Conservation (phyloP, 108 stramenopile genomes). For the Nannochloropsis gaditana region DNA sequence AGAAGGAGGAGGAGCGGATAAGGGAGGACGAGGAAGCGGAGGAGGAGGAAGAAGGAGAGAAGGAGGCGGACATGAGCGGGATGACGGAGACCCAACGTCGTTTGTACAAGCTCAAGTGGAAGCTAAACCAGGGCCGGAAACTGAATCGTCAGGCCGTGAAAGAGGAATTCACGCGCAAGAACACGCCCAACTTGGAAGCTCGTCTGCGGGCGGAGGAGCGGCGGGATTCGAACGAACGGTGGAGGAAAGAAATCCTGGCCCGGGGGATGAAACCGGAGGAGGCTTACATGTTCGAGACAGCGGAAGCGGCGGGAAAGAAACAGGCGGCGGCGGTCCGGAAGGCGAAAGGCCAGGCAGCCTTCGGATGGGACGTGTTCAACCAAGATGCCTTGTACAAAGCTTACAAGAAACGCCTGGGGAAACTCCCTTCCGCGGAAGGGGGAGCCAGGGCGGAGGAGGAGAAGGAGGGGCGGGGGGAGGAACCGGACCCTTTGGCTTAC, state of each 20-base stretch:
- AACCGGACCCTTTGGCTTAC: conserved; percentile 49
- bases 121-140: conserved; percentile 36
- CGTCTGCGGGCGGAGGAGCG: conserved; percentile 1
- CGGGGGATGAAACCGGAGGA: conserved; percentile 43
- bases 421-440: conserved; percentile 33
- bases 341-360: conserved; percentile 49
- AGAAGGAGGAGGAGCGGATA: conserved; percentile 29
- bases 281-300: conserved; percentile 46
- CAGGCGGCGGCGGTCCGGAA: conserved; percentile 34
- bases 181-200: not conserved
- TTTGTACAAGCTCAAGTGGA: conserved; percentile 24
- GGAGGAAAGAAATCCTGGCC: conserved; percentile 46
- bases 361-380: conserved; percentile 57
- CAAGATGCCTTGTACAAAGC: conserved; percentile 49
- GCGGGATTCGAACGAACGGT: conserved; percentile 31
- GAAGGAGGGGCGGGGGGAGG: conserved; percentile 10
- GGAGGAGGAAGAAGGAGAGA: not conserved
- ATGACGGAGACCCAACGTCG: conserved; percentile 21
- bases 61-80: not conserved
- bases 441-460: conserved; percentile 18
- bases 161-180: conserved; percentile 9
- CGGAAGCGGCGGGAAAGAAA: conserved; percentile 41
- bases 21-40: conserved; percentile 26
- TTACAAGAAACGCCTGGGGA: conserved; percentile 54
- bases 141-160: conserved; percentile 20